A percentile compares a stretch with the other conserved stretches of the same genome.
These are phyloP conservation scores for Corinectria fuckeliana DNA, from an alignment of 2,329 filamentous ascomycete genomes.

Conservation along the genomic window DNA sequence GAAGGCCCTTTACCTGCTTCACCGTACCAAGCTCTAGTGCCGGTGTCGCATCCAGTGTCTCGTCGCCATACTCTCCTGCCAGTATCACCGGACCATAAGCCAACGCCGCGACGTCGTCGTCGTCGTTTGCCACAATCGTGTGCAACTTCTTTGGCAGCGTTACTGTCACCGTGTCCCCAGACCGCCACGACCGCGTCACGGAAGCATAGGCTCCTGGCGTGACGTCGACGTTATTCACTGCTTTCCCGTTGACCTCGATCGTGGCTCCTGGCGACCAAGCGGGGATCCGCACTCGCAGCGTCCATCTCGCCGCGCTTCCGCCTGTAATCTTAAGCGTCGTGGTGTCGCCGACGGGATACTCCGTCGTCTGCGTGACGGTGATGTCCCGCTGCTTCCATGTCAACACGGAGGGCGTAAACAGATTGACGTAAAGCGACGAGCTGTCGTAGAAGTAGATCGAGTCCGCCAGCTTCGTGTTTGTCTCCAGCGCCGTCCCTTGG, in stretches of 20 bases:
- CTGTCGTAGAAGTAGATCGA: conserved; percentile 57
- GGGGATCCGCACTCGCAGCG: conserved; percentile 54
- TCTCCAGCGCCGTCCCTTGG: conserved; percentile 58
- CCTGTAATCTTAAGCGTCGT: conserved; percentile 48
- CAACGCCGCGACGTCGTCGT: conserved; percentile 50
- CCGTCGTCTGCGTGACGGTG: conserved; percentile 51
- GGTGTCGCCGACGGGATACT: conserved; percentile 50
- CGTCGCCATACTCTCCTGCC: conserved; percentile 52
- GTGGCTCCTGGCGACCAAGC: conserved; percentile 50
- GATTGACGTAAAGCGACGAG: conserved; percentile 53
- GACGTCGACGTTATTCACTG: conserved; percentile 28
- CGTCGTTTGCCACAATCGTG: conserved; percentile 54
- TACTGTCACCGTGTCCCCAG: conserved; percentile 51
- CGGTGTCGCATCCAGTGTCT: conserved; percentile 35
- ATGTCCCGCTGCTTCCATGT: conserved; percentile 51
- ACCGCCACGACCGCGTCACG: conserved; percentile 49
- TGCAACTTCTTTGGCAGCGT: conserved; percentile 54
- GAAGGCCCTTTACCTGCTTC: conserved; percentile 34
- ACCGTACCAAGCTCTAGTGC: conserved; percentile 41
- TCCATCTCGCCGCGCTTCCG: conserved; percentile 37
- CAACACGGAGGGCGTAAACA: conserved; percentile 55
- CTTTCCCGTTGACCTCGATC: conserved; percentile 51
- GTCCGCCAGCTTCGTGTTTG: conserved; percentile 60
- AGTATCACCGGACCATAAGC: conserved; percentile 55
- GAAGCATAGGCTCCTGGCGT: conserved; percentile 49